These are phyloP conservation scores for Raffaelea deltoideospora DNA, from an alignment of 2,329 filamentous ascomycete species.

Conservation along the genomic window DNA sequence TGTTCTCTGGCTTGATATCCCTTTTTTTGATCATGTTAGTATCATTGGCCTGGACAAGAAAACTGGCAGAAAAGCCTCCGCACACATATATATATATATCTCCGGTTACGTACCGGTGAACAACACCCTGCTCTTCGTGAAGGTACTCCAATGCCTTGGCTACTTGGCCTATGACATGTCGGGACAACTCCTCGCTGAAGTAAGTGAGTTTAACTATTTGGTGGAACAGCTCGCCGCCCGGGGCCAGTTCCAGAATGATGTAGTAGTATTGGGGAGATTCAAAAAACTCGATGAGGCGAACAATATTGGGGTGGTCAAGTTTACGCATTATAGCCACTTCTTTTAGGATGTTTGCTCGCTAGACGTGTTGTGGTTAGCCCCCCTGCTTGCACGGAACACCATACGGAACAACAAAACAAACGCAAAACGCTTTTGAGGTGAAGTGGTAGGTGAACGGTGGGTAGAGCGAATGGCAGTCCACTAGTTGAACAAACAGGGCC, in stretches of 20 bases:
- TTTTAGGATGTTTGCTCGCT: slow-evolving; percentile 96
- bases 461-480: background rate
- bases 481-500: background rate
- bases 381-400: background rate
- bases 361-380: slow-evolving; percentile 9
- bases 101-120: slow-evolving; percentile 65
- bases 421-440: too few species aligned
- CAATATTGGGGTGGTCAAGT: slow-evolving; percentile 89
- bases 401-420: background rate
- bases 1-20: slow-evolving; percentile 97
- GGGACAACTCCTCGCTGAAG: slow-evolving; percentile 88
- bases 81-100: background rate
- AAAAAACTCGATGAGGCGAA: slow-evolving; percentile 84
- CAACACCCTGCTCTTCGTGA: slow-evolving; percentile 87
- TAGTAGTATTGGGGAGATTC: slow-evolving; percentile 95
- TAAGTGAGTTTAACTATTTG: slow-evolving; percentile 97
- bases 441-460: too few species aligned
- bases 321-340: slow-evolving; percentile 98
- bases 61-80: too few species aligned
- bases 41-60: slow-evolving; percentile 4
- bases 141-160: slow-evolving; percentile 89
- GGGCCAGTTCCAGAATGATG: slow-evolving; percentile 88
- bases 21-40: slow-evolving; percentile 27
- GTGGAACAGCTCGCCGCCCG: slow-evolving; percentile 93
- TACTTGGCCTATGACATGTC: slow-evolving; percentile 89